Conservation (phyloP, 2,329 filamentous ascomycete species). For the Calonectria hongkongensis region DNA sequence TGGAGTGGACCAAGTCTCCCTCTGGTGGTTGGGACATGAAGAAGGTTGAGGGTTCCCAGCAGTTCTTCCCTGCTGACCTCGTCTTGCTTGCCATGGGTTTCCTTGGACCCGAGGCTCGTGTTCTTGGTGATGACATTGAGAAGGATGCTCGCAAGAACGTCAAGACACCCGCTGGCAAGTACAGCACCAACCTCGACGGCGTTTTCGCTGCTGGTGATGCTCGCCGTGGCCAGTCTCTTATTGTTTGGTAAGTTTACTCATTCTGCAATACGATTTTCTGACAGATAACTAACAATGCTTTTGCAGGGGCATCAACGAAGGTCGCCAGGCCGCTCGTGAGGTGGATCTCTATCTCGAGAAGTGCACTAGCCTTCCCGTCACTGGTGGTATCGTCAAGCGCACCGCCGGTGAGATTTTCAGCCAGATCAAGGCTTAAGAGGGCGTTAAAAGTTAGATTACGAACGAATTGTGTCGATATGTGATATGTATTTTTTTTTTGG, state of each 20-base stretch:
- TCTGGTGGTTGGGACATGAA: constrained; percentile 99
- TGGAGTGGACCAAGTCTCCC: constrained; percentile 95
- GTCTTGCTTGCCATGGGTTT: constrained; percentile 98
- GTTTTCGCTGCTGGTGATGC: constrained; percentile 97
- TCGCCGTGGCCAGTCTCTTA: constrained; percentile 93
- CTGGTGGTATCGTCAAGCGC: constrained; percentile 93
- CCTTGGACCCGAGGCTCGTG: constrained; percentile 92
- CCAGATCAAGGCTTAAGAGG: constrained; percentile 49
- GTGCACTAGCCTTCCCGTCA: constrained; percentile 87
- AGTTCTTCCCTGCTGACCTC: constrained; percentile 97
- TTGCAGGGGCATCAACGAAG: constrained; percentile 94
- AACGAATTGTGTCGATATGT: constrained; percentile 25
- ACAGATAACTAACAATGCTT: constrained; percentile 32
- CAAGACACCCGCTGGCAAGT: constrained; percentile 92
- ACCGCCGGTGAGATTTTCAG: constrained; percentile 82
- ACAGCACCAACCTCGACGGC: constrained; percentile 90
- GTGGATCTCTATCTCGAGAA: constrained; percentile 91
- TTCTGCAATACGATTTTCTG: background rate
- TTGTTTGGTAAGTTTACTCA: constrained; percentile 85
- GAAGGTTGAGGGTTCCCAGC: constrained; percentile 92
- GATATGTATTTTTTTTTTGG: constrained; percentile 26
- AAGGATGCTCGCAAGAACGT: constrained; percentile 96
- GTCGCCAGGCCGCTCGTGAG: constrained; percentile 92
- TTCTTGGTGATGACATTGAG: constrained; percentile 91
- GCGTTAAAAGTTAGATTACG: constrained; percentile 26